A percentile compares a stretch with the other conserved stretches of the same genome.
Evolutionary conservation across 2,329 filamentous ascomycete genomes (phyloP).

Genomic region (Ophiostoma populinum): DNA sequence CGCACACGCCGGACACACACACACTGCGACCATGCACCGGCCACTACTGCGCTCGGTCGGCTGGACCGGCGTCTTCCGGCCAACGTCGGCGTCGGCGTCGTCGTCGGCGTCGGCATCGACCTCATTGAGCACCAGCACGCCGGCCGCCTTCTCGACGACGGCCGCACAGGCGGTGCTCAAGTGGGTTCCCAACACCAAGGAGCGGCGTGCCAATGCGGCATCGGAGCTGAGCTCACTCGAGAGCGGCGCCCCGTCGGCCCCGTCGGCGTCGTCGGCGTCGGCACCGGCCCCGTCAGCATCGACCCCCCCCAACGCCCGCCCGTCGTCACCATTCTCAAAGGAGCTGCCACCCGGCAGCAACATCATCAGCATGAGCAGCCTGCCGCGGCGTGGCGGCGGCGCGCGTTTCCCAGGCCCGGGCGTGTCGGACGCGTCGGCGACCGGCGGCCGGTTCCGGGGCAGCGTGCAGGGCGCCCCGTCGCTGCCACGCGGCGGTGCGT

Average conservation of each 20-base stretch:
- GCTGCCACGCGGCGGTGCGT: neutral
- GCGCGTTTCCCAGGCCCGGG: constrained; percentile 5
- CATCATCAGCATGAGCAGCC: constrained; percentile 17
- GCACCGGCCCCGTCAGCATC: constrained; percentile 6
- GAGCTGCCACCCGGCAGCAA: neutral
- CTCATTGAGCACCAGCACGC: neutral
- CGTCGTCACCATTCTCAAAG: neutral
- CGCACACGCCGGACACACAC: too few relatives aligned
- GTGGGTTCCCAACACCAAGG: constrained; percentile 7
- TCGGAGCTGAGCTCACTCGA: constrained; percentile 12
- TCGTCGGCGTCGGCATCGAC: neutral
- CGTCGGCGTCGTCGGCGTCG: neutral
- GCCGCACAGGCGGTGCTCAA: constrained; percentile 8
- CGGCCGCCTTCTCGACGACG: constrained; percentile 9
- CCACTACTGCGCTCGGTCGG: constrained; percentile 10
- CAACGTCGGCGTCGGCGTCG: too few relatives aligned
- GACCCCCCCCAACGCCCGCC: too few relatives aligned
- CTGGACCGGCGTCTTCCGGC: too few relatives aligned
- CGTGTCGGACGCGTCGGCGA: neutral
- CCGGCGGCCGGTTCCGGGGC: constrained; percentile 1
- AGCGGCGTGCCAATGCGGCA: constrained; percentile 13
- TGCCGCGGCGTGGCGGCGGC: constrained; percentile 7
- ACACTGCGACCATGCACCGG: constrained; percentile 10
- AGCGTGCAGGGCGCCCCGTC: neutral
- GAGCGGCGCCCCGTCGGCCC: neutral